Percentiles rank a stretch among this genome's conserved stretches.
phyloP scores from a whole-genome alignment of 2,329 filamentous ascomycete genomes.

The Neofusicoccum sp. region DNA sequence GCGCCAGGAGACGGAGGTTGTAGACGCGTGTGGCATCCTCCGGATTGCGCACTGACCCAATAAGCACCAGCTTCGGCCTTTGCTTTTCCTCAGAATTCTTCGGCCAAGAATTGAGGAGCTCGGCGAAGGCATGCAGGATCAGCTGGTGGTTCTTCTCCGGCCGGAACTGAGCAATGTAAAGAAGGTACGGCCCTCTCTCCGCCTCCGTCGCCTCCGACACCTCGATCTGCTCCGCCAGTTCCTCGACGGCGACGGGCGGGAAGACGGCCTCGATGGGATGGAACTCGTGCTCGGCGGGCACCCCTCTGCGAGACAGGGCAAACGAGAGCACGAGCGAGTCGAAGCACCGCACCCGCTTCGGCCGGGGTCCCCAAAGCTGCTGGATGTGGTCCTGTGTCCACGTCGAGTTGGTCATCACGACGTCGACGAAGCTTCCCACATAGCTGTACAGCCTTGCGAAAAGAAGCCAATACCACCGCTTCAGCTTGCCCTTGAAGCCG shows the following conservation, averaged over 20 bases:
- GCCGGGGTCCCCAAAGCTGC: conserved; percentile 25
- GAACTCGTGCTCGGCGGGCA: conserved; percentile 10
- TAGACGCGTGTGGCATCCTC: conserved; percentile 83
- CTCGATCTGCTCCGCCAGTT: conserved; percentile 74
- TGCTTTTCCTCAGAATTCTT: conserved; percentile 47
- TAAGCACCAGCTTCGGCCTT: conserved; percentile 72
- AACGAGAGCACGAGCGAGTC: conserved; percentile 21
- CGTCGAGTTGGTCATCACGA: conserved; percentile 96
- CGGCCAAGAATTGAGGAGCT: conserved; percentile 58
- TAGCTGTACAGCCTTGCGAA: conserved; percentile 83
- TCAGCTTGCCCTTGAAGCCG: conserved; percentile 70
- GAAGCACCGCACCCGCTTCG: conserved; percentile 5
- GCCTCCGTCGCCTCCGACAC: conserved; percentile 71
- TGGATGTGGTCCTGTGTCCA: conserved; percentile 85
- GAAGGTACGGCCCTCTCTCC: conserved; percentile 68
- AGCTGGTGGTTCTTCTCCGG: conserved; percentile 96
- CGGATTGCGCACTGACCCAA: conserved; percentile 90
- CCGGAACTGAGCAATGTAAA: conserved; percentile 97
- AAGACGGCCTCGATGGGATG: conserved; percentile 72
- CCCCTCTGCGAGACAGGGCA: conserved; percentile 6
- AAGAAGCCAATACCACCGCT: conserved; percentile 81
- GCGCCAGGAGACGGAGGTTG: conserved; percentile 79
- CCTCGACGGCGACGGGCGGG: conserved; percentile 86
- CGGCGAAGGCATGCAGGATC: conserved; percentile 80
- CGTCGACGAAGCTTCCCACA: conserved; percentile 81